A percentile compares a stretch with the other conserved stretches of the same genome.
phyloP scores from a whole-genome alignment of 2,329 filamentous ascomycete species.

The Fusarium ramigenum region DNA sequence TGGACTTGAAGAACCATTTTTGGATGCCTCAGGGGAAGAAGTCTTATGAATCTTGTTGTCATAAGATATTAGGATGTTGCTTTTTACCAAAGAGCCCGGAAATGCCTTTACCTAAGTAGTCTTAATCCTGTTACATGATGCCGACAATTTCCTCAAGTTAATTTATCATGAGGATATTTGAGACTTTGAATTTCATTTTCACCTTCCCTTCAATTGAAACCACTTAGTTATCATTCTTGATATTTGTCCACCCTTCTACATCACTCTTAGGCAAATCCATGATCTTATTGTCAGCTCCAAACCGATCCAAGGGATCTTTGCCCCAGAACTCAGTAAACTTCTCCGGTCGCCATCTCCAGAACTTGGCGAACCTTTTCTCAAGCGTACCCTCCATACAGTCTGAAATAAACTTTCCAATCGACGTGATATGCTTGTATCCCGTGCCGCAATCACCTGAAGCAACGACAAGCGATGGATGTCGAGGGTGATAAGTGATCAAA shows the following conservation, averaged over 20 bases:
- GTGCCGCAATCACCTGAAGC: constrained; percentile 27
- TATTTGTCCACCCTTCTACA: background rate
- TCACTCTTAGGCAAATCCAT: constrained; percentile 6
- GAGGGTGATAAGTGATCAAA: constrained; percentile 29
- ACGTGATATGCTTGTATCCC: constrained; percentile 26
- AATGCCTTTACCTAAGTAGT: fast-evolving
- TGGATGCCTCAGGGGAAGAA: fast-evolving
- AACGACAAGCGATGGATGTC: constrained; percentile 12
- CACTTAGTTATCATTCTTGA: background rate
- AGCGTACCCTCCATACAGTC: constrained; percentile 20
- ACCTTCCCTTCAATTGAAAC: fast-evolving
- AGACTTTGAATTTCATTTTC: background rate
- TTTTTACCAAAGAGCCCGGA: no score
- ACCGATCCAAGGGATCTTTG: constrained; percentile 14
- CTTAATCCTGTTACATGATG: background rate
- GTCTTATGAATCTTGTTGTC: fast-evolving
- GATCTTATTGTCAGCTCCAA: constrained; percentile 13
- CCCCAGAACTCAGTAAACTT: constrained; percentile 21
- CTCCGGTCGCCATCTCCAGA: constrained; percentile 28
- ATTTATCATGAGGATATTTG: background rate
- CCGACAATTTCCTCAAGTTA: fast-evolving
- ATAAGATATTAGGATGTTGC: background rate
- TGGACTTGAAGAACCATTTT: background rate
- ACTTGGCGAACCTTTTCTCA: constrained; percentile 10
- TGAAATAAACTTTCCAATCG: constrained; percentile 14